These are phyloP conservation scores for Puccinia hordei DNA, from an alignment of 1,284 basidiomycete species.

Conservation along the genomic window DNA sequence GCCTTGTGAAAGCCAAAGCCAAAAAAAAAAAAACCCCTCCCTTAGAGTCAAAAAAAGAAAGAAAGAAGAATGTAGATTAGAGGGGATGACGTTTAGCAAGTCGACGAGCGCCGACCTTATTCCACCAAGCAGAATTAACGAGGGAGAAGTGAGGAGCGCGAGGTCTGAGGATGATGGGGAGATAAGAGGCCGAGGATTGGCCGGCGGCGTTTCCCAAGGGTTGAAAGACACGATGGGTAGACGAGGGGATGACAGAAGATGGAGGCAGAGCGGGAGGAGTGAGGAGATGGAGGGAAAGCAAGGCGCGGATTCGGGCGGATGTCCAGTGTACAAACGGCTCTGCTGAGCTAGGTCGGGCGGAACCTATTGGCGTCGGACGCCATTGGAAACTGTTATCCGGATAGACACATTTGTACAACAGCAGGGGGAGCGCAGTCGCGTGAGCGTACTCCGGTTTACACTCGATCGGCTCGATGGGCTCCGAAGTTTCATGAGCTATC, in stretches of 20 bases:
- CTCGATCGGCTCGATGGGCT: slow-evolving; percentile 61
- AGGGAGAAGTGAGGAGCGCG: slow-evolving; percentile 8
- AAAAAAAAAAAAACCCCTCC: too few species aligned
- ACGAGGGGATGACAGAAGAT: background rate
- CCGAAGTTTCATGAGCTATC: too few species aligned
- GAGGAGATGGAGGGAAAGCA: slow-evolving; percentile 1
- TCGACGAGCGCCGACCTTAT: slow-evolving; percentile 10
- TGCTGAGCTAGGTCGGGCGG: background rate
- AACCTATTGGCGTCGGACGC: slow-evolving; percentile 61
- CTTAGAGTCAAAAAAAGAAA: too few species aligned
- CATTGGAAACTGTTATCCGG: slow-evolving; percentile 70
- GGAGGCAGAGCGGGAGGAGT: background rate
- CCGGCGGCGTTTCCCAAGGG: background rate
- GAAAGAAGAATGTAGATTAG: too few species aligned
- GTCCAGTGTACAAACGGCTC: slow-evolving; percentile 12
- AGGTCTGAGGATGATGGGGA: slow-evolving; percentile 1
- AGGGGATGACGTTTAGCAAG: slow-evolving; percentile 27
- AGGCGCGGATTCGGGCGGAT: slow-evolving; percentile 2
- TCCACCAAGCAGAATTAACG: slow-evolving; percentile 26
- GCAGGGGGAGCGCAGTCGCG: slow-evolving; percentile 84
- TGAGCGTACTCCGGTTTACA: slow-evolving; percentile 88
- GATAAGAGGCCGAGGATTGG: background rate
- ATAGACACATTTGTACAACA: slow-evolving; percentile 90
- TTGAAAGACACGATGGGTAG: background rate
- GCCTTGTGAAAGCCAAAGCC: too few species aligned